A percentile compares a stretch with the other conserved stretches of the same genome.
Evolutionary conservation across 164 flowering plant species (phyloP).

Genomic region (Piper betle): DNA sequence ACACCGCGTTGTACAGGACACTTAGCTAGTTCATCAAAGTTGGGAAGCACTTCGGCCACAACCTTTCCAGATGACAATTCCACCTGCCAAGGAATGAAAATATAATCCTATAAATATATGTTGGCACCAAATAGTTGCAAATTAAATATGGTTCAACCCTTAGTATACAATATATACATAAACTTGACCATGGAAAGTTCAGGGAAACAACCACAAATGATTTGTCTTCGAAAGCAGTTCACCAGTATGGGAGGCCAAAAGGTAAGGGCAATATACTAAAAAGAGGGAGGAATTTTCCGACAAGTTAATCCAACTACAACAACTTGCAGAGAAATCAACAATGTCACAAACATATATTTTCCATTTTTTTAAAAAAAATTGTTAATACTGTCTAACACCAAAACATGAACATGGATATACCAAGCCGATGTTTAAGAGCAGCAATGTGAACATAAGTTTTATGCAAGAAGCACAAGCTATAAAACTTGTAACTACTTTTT

Average conservation of each 20-base stretch:
- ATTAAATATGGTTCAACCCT: too few relatives aligned
- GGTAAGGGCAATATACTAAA: not conserved
- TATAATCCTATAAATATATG: too few relatives aligned
- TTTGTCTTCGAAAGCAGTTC: not conserved
- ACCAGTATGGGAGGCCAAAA: not conserved
- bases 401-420: not conserved
- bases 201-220: too few relatives aligned
- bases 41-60: constrained; percentile 21
- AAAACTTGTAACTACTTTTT: not conserved
- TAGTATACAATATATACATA: not conserved
- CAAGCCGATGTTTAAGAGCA: not conserved
- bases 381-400: not conserved
- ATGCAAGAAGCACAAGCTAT: too few relatives aligned
- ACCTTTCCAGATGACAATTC: constrained; percentile 18
- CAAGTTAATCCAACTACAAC: not conserved
- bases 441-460: too few relatives aligned
- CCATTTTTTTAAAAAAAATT: too few relatives aligned
- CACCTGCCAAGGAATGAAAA: constrained; percentile 12
- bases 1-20: constrained; percentile 21
- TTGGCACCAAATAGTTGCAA: too few relatives aligned
- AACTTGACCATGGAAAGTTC: not conserved
- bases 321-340: not conserved
- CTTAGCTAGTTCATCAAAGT: constrained; percentile 19
- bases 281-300: not conserved
- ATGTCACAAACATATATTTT: not conserved